Percentiles rank a stretch among this genome's conserved stretches.
Conservation (phyloP, 1,139 yeast genomes). For the Pichia sp. region DNA sequence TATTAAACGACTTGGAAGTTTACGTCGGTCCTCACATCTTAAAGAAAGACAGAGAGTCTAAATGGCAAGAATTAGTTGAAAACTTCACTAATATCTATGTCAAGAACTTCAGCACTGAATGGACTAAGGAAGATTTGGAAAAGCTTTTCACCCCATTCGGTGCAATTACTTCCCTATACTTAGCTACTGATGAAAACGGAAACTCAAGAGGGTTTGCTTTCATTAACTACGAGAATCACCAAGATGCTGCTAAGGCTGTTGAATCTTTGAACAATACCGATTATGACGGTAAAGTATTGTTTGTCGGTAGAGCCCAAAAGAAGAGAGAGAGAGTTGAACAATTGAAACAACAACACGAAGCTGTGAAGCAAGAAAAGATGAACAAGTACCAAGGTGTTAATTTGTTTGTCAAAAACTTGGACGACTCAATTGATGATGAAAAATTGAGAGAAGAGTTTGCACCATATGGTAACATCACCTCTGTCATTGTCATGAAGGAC, state of each 20-base stretch:
- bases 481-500: slow-evolving; percentile 95
- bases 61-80: slow-evolving; percentile 86
- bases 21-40: slow-evolving; percentile 93
- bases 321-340: slow-evolving; percentile 97
- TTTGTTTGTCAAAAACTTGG: slow-evolving; percentile 94
- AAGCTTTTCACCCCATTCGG: slow-evolving; percentile 75
- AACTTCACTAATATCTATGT: slow-evolving; percentile 94
- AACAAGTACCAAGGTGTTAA: slow-evolving; percentile 97
- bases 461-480: slow-evolving; percentile 91
- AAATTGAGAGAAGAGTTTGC: slow-evolving; percentile 87
- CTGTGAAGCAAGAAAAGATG: slow-evolving; percentile 86
- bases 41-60: slow-evolving; percentile 92
- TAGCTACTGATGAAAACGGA: slow-evolving; percentile 82
- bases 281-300: slow-evolving; percentile 76
- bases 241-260: slow-evolving; percentile 85
- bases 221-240: slow-evolving; percentile 85
- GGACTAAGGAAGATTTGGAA: slow-evolving; percentile 67
- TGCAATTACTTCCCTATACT: slow-evolving; percentile 74
- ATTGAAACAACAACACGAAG: slow-evolving; percentile 92
- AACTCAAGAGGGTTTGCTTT: slow-evolving; percentile 96
- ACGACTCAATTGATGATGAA: slow-evolving; percentile 88
- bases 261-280: slow-evolving; percentile 89
- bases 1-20: slow-evolving; percentile 93
- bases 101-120: slow-evolving; percentile 78
- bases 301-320: slow-evolving; percentile 99